phyloP scores from a whole-genome alignment of 805 yeast genomes.

The Priceomyces castillae region DNA sequence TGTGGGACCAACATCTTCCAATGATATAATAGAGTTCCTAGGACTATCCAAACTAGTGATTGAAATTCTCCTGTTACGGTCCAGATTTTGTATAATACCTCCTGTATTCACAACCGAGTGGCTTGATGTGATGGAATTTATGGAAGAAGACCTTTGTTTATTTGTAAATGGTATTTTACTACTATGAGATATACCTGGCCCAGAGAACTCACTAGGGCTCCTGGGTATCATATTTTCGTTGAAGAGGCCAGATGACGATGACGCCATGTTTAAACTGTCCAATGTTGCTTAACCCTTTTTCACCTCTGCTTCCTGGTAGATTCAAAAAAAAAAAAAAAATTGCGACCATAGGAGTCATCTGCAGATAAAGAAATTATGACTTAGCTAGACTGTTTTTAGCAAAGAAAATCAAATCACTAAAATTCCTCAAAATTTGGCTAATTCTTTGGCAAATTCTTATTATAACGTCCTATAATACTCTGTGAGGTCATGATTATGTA shows the following conservation, averaged over 20 bases:
- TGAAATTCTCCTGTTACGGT: conserved; percentile 32
- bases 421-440: too few relatives aligned
- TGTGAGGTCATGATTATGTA: too few relatives aligned
- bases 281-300: neutral
- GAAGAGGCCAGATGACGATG: conserved; percentile 5
- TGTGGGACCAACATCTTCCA: conserved; percentile 34
- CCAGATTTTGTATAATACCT: conserved; percentile 12
- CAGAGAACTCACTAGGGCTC: conserved; percentile 11
- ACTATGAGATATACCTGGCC: conserved; percentile 10
- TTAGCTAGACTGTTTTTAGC: too few relatives aligned
- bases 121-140: conserved; percentile 28
- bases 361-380: neutral
- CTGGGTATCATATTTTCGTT: conserved; percentile 13
- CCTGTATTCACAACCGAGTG: conserved; percentile 15
- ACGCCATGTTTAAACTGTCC: conserved; percentile 1
- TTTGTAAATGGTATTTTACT: conserved; percentile 11
- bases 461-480: too few relatives aligned
- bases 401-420: too few relatives aligned
- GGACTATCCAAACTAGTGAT: conserved; percentile 39
- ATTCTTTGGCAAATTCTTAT: too few relatives aligned
- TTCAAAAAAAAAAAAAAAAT: neutral
- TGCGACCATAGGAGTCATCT: neutral
- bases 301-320: neutral
- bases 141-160: conserved; percentile 33
- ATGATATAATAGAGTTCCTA: conserved; percentile 38